Conservation (phyloP, 2,329 filamentous ascomycete species). For the Pseudogymnoascus destructans region DNA sequence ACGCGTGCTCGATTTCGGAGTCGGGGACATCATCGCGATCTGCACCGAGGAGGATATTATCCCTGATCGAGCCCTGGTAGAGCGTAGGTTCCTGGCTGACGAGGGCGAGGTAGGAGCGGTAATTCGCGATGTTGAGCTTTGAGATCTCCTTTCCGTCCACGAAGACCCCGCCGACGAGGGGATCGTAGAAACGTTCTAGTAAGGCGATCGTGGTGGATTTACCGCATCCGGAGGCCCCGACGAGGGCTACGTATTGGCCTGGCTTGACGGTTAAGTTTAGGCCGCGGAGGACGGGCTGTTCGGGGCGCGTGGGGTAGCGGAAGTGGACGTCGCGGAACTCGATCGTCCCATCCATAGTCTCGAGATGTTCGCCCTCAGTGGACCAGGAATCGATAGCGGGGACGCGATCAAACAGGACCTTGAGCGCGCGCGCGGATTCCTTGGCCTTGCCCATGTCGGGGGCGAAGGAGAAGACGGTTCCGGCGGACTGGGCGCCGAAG, state of each 20-base stretch:
- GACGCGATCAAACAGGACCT: slow-evolving; percentile 69
- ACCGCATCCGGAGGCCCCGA: slow-evolving; percentile 87
- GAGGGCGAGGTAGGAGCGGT: slow-evolving; percentile 70
- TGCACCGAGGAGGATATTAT: slow-evolving; percentile 77
- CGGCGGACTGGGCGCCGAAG: slow-evolving; percentile 85
- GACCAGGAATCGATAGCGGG: slow-evolving; percentile 78
- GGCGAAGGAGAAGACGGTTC: slow-evolving; percentile 77
- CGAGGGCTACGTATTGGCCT: slow-evolving; percentile 75
- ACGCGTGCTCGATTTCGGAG: slow-evolving; percentile 60
- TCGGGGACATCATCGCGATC: slow-evolving; percentile 55
- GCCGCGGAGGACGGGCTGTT: slow-evolving; percentile 83
- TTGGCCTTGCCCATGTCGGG: slow-evolving; percentile 91
- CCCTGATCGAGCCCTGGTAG: slow-evolving; percentile 81
- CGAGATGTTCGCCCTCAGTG: slow-evolving; percentile 47
- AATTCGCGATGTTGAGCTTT: slow-evolving; percentile 69
- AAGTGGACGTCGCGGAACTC: slow-evolving; percentile 92
- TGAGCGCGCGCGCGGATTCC: slow-evolving; percentile 66
- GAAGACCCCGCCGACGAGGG: slow-evolving; percentile 63
- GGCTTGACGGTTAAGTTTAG: slow-evolving; percentile 62
- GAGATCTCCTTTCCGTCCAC: slow-evolving; percentile 77
- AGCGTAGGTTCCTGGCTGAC: slow-evolving; percentile 91
- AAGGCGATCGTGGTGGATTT: slow-evolving; percentile 90
- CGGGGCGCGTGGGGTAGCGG: slow-evolving; percentile 79
- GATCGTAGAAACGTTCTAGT: slow-evolving; percentile 89
- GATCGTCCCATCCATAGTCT: slow-evolving; percentile 58